phyloP scores from a whole-genome alignment of 352 stramenopile genomes.

The Chrysophaeum taylorii region DNA sequence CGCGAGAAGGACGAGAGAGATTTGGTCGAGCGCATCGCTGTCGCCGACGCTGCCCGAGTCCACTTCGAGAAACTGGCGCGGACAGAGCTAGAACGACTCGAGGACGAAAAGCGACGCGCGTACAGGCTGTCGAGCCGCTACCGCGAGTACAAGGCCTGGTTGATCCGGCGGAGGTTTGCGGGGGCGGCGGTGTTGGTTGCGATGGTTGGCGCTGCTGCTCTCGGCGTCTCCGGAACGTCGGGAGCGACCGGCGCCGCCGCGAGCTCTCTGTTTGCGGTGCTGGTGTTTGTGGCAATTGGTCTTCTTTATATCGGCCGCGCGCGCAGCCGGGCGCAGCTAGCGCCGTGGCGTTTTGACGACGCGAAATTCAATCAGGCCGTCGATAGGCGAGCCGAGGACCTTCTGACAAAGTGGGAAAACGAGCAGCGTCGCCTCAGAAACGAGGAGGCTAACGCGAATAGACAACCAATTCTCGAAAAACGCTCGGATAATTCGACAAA shows the following conservation, averaged over 20 bases:
- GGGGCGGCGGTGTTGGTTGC: no score
- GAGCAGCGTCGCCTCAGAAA: background rate
- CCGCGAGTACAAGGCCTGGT: no score
- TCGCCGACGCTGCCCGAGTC: background rate
- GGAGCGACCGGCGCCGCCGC: no score
- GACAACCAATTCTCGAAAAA: no score
- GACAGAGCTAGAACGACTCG: no score
- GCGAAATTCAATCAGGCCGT: background rate
- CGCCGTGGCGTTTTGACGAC: background rate
- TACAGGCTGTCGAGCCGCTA: no score
- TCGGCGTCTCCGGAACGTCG: background rate
- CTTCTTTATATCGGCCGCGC: background rate
- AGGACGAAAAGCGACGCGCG: no score
- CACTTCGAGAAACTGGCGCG: no score
- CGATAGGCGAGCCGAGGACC: background rate
- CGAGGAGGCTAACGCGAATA: background rate
- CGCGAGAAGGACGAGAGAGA: background rate
- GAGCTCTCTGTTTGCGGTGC: background rate
- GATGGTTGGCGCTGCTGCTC: background rate
- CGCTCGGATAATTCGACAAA: no score
- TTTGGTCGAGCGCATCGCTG: background rate
- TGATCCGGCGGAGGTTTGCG: no score
- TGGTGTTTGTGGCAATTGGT: background rate
- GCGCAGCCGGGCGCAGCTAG: background rate
- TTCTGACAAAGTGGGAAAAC: background rate